Evolutionary conservation across 352 stramenopile genomes (phyloP), one percentile per base, ranked within the genome.

Genomic region (Saprolegnia diclina): DNA sequence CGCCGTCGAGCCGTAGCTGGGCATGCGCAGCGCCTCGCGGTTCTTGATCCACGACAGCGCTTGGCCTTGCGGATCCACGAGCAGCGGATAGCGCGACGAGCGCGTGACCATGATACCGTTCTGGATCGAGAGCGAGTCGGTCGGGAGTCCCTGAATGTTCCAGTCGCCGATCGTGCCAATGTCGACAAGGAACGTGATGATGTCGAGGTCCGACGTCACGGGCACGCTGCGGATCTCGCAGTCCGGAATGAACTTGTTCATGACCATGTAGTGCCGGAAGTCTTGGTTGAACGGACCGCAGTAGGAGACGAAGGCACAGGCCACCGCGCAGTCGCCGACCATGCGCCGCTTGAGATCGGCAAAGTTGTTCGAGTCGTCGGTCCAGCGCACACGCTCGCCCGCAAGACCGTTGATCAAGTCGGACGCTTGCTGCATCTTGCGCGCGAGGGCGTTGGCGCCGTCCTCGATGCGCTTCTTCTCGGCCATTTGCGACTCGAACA

Each of bases 41-140:
- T 92, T 98, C 65, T 92, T 97, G 76, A 99, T 99, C 97, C 97
- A 99, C 26, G 84, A 97, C 26, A 99, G 74, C 24, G 96, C 97
- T 74, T 99, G 97, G 26, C 96, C 96, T 75, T 99, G 97, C 0
- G 97, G 97, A 77, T 99, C 97, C 55, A 99, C 93, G 16, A 99
- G 78, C 37, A 99, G 80, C 22, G 97, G 96, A 66, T 97, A 99
- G 5, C 96, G 87, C 37, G 91, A 97, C 42, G 90, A 98, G 32
- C 91, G 91, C 22, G 97, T 99, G 19, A 99, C 96, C 74, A 99
- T 95, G 76, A 99, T 99, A 72, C 96, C 97, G 76, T 99, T 99
- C 71, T 99, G 94, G 74, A 98, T 98, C 24, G 91, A 98, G 13
- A 99, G 79, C 6, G 95, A 90, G 79, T 99, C 96, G 0, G 96